phyloP scores from a whole-genome alignment of 176 grass and related monocot genomes.

The Carex cristatella region DNA sequence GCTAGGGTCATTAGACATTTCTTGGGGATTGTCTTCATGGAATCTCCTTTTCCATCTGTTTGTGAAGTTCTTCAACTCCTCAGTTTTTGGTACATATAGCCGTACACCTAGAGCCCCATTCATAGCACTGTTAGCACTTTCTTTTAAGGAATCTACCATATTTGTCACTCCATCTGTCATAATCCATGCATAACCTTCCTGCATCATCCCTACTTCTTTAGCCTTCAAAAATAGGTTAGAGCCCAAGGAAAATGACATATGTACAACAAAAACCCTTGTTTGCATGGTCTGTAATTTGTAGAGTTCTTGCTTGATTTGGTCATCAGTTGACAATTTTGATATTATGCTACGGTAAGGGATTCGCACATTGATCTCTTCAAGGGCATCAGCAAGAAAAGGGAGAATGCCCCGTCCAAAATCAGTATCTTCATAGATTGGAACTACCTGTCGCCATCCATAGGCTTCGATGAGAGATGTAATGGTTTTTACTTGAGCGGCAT shows the following conservation, averaged over 20 bases:
- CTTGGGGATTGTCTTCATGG: slow-evolving; percentile 29
- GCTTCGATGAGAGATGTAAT: slow-evolving; percentile 34
- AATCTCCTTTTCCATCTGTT: slow-evolving; percentile 43
- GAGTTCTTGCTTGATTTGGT: slow-evolving; percentile 15
- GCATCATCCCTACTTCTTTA: slow-evolving; percentile 41
- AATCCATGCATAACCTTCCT: slow-evolving; percentile 29
- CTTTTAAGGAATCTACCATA: slow-evolving; percentile 32
- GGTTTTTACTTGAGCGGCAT: too few relatives aligned
- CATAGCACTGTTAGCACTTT: slow-evolving; percentile 25
- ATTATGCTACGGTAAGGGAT: background rate
- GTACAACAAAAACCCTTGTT: slow-evolving; percentile 42
- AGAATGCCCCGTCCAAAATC: slow-evolving; percentile 25
- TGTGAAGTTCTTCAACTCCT: slow-evolving; percentile 27
- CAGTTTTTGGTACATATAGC: slow-evolving; percentile 30
- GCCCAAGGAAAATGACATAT: slow-evolving; percentile 21
- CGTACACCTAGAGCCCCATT: slow-evolving; percentile 43
- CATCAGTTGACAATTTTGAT: background rate
- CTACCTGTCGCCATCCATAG: slow-evolving; percentile 27
- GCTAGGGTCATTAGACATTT: slow-evolving; percentile 10
- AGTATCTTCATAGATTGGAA: slow-evolving; percentile 31
- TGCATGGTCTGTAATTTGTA: slow-evolving; percentile 48
- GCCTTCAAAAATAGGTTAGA: slow-evolving; percentile 17
- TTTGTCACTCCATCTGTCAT: slow-evolving; percentile 41
- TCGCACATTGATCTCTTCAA: too few relatives aligned
- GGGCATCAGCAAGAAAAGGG: slow-evolving; percentile 19